Evolutionary conservation across 2,329 filamentous ascomycete species (phyloP).

Genomic region (Fusarium algeriense): DNA sequence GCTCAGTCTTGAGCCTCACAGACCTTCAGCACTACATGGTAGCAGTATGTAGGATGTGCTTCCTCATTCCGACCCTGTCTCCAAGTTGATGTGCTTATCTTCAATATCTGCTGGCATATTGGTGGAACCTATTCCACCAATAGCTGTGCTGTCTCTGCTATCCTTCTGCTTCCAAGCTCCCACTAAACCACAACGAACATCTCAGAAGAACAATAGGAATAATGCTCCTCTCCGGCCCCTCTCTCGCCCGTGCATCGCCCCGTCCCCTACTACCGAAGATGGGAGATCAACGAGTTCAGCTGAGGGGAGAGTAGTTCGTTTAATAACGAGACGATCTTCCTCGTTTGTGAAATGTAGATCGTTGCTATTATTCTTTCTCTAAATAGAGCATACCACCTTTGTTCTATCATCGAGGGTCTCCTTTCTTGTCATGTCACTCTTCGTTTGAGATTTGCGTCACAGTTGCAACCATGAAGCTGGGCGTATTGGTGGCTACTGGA

Average conservation of each 20-base stretch:
- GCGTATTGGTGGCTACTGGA: conserved; percentile 16
- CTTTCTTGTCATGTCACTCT: background rate
- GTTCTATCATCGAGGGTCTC: background rate
- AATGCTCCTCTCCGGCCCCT: conserved; percentile 6
- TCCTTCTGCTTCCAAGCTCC: background rate
- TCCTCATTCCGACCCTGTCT: conserved; percentile 11
- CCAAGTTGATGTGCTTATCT: background rate
- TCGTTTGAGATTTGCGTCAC: background rate
- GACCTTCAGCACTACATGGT: background rate
- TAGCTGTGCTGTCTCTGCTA: background rate
- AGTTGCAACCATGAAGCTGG: conserved; percentile 29
- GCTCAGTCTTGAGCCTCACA: background rate
- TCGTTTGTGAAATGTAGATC: conserved; percentile 25
- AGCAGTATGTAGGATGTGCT: background rate
- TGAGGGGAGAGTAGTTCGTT: background rate
- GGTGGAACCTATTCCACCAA: conserved; percentile 1
- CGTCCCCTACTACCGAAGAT: background rate
- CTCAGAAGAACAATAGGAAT: background rate
- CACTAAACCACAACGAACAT: background rate
- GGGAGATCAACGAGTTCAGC: conserved; percentile 4
- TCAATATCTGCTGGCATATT: background rate
- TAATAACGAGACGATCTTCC: conserved; percentile 21
- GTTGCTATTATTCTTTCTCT: conserved; percentile 16
- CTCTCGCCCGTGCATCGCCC: background rate
- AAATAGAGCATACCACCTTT: background rate